Conservation (phyloP, 2,329 filamentous ascomycete species). For the Colletotrichum filicis region DNA sequence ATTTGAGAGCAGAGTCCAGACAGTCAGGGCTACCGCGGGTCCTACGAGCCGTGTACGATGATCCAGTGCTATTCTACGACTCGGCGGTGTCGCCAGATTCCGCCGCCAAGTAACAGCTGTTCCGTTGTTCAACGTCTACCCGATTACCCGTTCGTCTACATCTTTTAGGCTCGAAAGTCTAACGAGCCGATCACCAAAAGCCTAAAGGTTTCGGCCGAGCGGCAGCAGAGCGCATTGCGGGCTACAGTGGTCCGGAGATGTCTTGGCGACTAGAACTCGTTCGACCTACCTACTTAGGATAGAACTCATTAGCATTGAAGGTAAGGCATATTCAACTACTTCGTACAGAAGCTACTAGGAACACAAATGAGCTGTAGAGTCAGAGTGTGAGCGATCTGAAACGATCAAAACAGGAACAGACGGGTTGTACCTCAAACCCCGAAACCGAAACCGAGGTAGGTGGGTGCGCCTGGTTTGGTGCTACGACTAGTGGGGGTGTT, state of each 20-base stretch:
- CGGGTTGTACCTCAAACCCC: not conserved
- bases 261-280: not conserved
- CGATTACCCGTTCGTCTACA: too few relatives aligned
- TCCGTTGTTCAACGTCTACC: not conserved
- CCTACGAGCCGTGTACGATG: not conserved
- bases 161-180: not conserved
- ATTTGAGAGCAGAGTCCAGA: not conserved
- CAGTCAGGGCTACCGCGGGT: not conserved
- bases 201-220: not conserved
- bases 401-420: not conserved
- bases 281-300: not conserved
- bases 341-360: not conserved
- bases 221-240: not conserved
- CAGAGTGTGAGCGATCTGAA: not conserved
- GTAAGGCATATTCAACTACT: not conserved
- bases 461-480: not conserved
- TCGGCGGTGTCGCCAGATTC: too few relatives aligned
- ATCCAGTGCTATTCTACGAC: too few relatives aligned
- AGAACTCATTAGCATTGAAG: not conserved
- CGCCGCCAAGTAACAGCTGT: not conserved
- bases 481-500: not conserved
- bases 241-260: not conserved
- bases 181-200: not conserved
- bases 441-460: slow-evolving; percentile 4
- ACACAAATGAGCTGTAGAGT: not conserved